Base-by-base conservation (phyloP, 306 rosid species). In the Begonia fuchsioides region DNA sequence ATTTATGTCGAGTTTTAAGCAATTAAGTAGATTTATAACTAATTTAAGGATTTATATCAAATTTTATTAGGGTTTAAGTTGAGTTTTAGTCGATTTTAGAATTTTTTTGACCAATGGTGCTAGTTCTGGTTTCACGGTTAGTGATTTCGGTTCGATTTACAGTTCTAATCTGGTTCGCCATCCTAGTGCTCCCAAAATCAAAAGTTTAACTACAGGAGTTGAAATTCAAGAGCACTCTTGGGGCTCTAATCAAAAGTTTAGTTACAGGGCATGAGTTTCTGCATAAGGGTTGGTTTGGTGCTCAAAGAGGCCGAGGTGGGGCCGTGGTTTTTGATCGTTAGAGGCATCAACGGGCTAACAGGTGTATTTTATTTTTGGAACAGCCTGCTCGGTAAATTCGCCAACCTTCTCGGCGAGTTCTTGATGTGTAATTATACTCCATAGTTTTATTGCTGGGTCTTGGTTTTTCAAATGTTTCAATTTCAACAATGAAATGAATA, bases 101-200 rank as follows among this genome's bases (percentile, higher is more conserved):
- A n/a, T n/a, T n/a, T n/a, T n/a, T n/a, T n/a, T n/a, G n/a, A n/a
- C n/a, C n/a, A n/a, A n/a, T n/a, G n/a, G n/a, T n/a, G n/a, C n/a
- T n/a, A n/a, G n/a, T n/a, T n/a, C n/a, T n/a, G n/a, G n/a, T n/a
- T n/a, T n/a, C n/a, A n/a, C n/a, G n/a, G n/a, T n/a, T n/a, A n/a
- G n/a, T n/a, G n/a, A n/a, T n/a, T n/a, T n/a, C n/a, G n/a, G n/a
- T n/a, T n/a, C n/a, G n/a, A n/a, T n/a, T n/a, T n/a, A n/a, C n/a
- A n/a, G n/a, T n/a, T n/a, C n/a, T n/a, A n/a, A n/a, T n/a, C n/a
- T n/a, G n/a, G 83, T 58, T 86, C 68, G 68, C 76, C 61, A 68
- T 74, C 80, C 51, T 96, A 79, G 75, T 75, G 74, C 73, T 71
- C 94, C 49, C 96, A 85, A 76, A 92, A 79, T 65, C 98, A 85